Conservation (phyloP, 1,284 basidiomycete species). For the Takashimella tepidaria region DNA sequence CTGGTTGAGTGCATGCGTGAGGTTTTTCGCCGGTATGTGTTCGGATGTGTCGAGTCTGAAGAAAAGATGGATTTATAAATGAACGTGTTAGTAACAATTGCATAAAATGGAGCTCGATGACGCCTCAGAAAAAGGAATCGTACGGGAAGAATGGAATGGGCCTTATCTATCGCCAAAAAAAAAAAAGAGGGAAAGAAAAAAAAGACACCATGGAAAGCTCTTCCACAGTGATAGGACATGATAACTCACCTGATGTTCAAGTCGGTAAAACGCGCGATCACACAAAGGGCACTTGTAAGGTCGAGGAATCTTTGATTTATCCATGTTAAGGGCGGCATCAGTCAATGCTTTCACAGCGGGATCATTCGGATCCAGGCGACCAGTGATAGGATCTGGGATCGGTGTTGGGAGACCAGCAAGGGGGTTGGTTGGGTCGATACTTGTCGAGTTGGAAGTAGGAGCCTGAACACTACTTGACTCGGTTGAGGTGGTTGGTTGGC, state of each 20-base stretch:
- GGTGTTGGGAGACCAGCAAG: conserved; percentile 23
- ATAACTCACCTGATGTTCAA: conserved; percentile 81
- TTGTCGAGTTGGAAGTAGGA: neutral
- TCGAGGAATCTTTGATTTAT: conserved; percentile 57
- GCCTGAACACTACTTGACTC: neutral
- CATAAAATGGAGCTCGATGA: no score
- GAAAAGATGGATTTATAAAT: no score
- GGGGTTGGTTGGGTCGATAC: conserved; percentile 7
- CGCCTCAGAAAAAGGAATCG: no score
- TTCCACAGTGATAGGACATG: no score
- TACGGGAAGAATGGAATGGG: conserved; percentile 12
- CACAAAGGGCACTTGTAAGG: conserved; percentile 97
- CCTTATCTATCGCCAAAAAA: neutral
- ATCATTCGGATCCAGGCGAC: conserved; percentile 48
- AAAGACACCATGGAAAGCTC: no score
- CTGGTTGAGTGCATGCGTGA: conserved; percentile 83
- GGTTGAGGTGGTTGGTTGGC: neutral
- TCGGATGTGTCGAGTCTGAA: conserved; percentile 90
- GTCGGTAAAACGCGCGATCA: conserved; percentile 79
- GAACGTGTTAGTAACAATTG: no score
- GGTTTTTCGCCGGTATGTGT: conserved; percentile 99
- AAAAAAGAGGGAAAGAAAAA: conserved; percentile 2
- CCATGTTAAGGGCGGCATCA: conserved; percentile 49
- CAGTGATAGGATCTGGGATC: conserved; percentile 47
- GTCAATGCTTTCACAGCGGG: conserved; percentile 48